Evolutionary conservation across 148 eudicot species (phyloP), one percentile per base, ranked within the genome.

Genomic region (Rhododendron griersonianum): DNA sequence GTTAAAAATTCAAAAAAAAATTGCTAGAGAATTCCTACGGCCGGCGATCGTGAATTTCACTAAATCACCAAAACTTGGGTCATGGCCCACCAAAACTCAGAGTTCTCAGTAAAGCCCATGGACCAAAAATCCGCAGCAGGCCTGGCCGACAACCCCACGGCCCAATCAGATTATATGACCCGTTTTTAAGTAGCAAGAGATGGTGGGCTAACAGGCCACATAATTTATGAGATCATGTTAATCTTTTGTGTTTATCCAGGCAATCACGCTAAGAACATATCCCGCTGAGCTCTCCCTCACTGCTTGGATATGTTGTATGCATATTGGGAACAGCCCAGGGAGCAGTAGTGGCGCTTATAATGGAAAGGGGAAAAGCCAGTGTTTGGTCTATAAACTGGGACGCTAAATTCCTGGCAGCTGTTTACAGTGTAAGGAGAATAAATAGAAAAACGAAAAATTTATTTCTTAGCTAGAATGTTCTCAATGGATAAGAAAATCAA

Each of bases 291-390:
- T 96, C 1, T 95, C 99, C 33, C 92, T 96, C 21, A 95, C 99
- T 0, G 98, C 98, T 41, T 93, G 96, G 98, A 93, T 96, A 90
- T 96, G 99, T n/a, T n/a, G n/a, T n/a, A n/a, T n/a, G n/a, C 85
- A 47, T 95, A 44, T 51, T 96, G 71, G 98, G 99, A 57, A 92
- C 98, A 77, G 85, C 90, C 13, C 91, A 96, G 87, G 96, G 97
- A n/a, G 90, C 95, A 0, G 90, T 91, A 2, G 93, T 94, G 9
- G 96, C 99, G 28, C 78, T 95, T 10, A 92, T 96, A 7, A 92
- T 94, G 95, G 99, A 96, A 92, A 91, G 92, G 81, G 98, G 96
- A 9, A 92, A 90, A 39, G 77, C 90, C 6, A 84, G 93, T 28
- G 92, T 91, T 5, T 96, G 99, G 99, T 77, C 91, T 65, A 90